Conservation (phyloP, 176 grass and related monocot species). For the Aegilops sharonensis region DNA sequence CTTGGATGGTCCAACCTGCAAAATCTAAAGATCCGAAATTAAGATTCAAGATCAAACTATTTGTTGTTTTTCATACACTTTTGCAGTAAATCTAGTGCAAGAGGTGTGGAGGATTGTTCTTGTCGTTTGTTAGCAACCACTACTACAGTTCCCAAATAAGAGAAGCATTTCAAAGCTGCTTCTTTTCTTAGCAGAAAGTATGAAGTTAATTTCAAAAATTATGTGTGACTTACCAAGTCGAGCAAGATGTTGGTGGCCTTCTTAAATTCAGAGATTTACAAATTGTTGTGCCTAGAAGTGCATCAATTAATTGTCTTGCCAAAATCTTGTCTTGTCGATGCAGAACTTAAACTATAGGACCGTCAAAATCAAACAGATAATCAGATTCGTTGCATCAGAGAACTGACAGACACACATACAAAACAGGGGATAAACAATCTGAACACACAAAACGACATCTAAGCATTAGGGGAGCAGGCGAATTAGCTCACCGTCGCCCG, state of each 20-base stretch:
- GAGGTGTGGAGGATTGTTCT: neutral
- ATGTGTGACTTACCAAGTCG: neutral
- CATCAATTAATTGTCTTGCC: no score
- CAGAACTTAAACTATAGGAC: no score
- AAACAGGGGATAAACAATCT: no score
- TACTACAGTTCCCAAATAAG: conserved; percentile 9
- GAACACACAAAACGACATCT: no score
- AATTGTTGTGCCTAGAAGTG: no score
- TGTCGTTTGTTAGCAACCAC: neutral
- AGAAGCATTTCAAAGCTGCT: neutral
- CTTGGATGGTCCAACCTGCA: conserved; percentile 17
- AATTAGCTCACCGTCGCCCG: no score
- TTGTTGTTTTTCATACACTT: neutral
- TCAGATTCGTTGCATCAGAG: no score
- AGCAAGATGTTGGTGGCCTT: neutral
- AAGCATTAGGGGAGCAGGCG: no score
- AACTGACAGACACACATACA: no score
- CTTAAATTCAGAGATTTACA: no score
- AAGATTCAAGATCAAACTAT: neutral
- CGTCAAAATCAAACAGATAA: no score
- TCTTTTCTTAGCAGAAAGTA: neutral
- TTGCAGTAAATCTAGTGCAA: neutral
- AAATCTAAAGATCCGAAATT: neutral
- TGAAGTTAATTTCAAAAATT: neutral
- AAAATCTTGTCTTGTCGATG: no score